These are phyloP conservation scores for Leccinellum luteum DNA, from an alignment of 768 basidiomycete genomes.

Conservation along the genomic window DNA sequence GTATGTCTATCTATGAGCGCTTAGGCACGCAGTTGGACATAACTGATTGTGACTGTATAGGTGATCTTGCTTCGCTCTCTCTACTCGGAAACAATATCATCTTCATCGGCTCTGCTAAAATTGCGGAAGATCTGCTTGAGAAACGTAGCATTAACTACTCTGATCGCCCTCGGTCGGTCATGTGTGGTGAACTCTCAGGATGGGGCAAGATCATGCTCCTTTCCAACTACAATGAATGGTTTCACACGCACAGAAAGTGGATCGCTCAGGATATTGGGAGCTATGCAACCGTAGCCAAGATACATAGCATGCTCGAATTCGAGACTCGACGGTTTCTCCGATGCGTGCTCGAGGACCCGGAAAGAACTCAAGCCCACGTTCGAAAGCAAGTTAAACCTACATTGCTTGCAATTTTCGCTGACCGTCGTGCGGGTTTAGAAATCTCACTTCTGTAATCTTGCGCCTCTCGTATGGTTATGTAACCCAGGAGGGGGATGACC, in stretches of 20 bases:
- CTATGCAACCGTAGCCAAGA: conserved; percentile 8
- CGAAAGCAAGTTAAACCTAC: background rate
- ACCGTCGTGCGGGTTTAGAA: background rate
- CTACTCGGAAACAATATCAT: conserved; percentile 35
- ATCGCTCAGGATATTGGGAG: conserved; percentile 15
- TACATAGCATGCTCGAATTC: conserved; percentile 16
- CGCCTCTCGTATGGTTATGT: conserved; percentile 41
- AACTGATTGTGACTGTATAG: background rate
- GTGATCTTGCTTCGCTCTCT: conserved; percentile 14
- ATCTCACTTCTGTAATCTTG: conserved; percentile 29
- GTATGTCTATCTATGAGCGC: background rate
- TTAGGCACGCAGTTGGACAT: no score
- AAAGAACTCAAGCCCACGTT: background rate
- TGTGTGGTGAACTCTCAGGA: conserved; percentile 20
- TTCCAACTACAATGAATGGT: conserved; percentile 11
- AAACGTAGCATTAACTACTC: conserved; percentile 44
- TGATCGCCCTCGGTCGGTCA: conserved; percentile 20
- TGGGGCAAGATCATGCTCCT: conserved; percentile 22
- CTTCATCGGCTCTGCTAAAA: conserved; percentile 41
- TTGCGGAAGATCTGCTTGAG: conserved; percentile 44
- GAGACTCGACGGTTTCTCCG: conserved; percentile 15
- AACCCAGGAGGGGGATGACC: conserved; percentile 36
- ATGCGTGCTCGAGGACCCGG: conserved; percentile 9
- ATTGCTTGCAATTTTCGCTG: background rate
- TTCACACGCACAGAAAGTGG: conserved; percentile 18